Percentiles rank a stretch among this genome's conserved stretches.
Evolutionary conservation across 441 rosid species (phyloP).

Genomic region (Melastoma candidum): DNA sequence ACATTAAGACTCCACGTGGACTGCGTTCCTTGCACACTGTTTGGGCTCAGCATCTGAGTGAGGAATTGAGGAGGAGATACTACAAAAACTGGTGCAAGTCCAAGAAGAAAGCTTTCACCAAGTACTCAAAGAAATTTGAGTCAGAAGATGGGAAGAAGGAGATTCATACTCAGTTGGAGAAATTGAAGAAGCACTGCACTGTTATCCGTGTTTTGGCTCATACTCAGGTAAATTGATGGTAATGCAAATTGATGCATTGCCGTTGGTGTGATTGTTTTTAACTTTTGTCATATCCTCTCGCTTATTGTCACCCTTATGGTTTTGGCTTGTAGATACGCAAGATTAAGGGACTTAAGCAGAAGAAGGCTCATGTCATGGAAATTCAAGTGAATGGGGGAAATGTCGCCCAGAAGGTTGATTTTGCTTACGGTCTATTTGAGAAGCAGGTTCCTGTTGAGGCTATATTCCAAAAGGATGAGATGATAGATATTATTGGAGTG

Average conservation of each 20-base stretch:
- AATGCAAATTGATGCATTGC: neutral
- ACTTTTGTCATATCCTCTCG: neutral
- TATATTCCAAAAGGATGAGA: constrained; percentile 87
- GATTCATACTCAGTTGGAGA: constrained; percentile 64
- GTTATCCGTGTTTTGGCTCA: constrained; percentile 83
- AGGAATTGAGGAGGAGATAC: constrained; percentile 77
- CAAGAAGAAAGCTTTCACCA: constrained; percentile 82
- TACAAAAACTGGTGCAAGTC: constrained; percentile 94
- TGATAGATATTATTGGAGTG: constrained; percentile 82
- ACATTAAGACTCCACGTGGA: constrained; percentile 76
- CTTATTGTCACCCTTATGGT: neutral
- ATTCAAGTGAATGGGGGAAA: constrained; percentile 86
- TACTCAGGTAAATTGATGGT: constrained; percentile 47
- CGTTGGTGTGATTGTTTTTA: neutral
- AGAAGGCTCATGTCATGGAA: constrained; percentile 91
- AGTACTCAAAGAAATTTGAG: constrained; percentile 55
- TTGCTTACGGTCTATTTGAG: constrained; percentile 75
- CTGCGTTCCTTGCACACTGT: constrained; percentile 72
- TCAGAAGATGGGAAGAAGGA: constrained; percentile 71
- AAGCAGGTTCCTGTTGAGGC: constrained; percentile 75
- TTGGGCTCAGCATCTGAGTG: constrained; percentile 93
- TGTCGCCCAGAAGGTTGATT: constrained; percentile 74
- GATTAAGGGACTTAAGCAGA: constrained; percentile 91
- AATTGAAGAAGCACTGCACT: constrained; percentile 68
- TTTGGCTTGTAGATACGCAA: constrained; percentile 58